Conservation (phyloP, 192 early-diverging fungal species). For the Coemansia sp. region DNA sequence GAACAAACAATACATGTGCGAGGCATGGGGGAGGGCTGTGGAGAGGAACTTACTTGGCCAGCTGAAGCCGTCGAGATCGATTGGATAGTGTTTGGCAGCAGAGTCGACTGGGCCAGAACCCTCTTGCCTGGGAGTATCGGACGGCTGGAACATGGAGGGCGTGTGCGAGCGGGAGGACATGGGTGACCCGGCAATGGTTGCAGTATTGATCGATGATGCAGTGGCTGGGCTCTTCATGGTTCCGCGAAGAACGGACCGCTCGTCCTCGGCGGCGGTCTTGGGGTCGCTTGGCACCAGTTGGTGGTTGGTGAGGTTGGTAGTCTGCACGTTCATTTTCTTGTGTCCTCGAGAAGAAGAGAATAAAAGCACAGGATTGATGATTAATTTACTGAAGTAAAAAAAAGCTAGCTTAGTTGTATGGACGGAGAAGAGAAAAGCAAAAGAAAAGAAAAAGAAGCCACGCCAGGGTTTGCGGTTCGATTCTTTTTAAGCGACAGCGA, state of each 20-base stretch:
- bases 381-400: constrained; percentile 4
- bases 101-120: not conserved
- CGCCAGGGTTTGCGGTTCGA: no score
- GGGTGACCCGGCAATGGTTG: constrained; percentile 34
- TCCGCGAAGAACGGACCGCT: not conserved
- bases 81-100: constrained; percentile 24
- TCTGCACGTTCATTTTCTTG: not conserved
- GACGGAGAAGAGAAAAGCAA: not conserved
- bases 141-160: constrained; percentile 40
- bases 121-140: not conserved
- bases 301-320: constrained; percentile 7
- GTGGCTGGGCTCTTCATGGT: not conserved
- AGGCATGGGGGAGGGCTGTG: not conserved
- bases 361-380: not conserved
- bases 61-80: constrained; percentile 73
- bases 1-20: not conserved
- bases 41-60: constrained; percentile 72
- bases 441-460: constrained; percentile 1
- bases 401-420: not conserved
- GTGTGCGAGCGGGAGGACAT: constrained; percentile 39
- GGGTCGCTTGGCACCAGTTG: not conserved
- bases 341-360: not conserved
- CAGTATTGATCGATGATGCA: constrained; percentile 18
- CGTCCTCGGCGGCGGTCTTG: constrained; percentile 11
- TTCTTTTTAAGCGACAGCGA: no score